Conservation (phyloP, 225 moss, liverwort and hornwort genomes). For the Lunularia cruciata region DNA sequence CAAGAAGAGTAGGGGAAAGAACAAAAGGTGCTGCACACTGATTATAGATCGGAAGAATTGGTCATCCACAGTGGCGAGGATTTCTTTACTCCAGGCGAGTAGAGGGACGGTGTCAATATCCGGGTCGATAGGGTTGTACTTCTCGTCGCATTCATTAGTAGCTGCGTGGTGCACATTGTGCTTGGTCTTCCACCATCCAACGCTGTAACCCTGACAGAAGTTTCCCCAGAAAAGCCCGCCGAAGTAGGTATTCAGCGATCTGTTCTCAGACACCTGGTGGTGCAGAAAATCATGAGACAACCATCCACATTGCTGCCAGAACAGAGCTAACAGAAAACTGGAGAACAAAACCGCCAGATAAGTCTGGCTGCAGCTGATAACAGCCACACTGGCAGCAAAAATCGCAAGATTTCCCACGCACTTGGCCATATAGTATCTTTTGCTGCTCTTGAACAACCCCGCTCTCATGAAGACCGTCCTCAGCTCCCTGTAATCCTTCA, state of each 20-base stretch:
- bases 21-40: conserved; percentile 80
- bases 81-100: conserved; percentile 95
- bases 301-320: conserved; percentile 91
- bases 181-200: conserved; percentile 93
- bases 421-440: conserved; percentile 60
- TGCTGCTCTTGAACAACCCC: conserved; percentile 78
- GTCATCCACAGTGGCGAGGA: conserved; percentile 80
- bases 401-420: conserved; percentile 53
- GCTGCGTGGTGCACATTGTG: conserved; percentile 97
- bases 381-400: conserved; percentile 61
- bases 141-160: conserved; percentile 88
- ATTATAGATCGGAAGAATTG: conserved; percentile 65
- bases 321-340: conserved; percentile 70
- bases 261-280: conserved; percentile 70
- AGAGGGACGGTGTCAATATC: conserved; percentile 93
- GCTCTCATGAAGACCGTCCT: conserved; percentile 61
- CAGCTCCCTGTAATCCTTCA: conserved; percentile 81
- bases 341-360: conserved; percentile 57
- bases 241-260: conserved; percentile 62
- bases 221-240: conserved; percentile 66
- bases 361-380: conserved; percentile 43
- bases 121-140: conserved; percentile 78
- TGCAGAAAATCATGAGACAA: conserved; percentile 91
- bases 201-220: conserved; percentile 73
- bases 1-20: conserved; percentile 73